phyloP scores from a whole-genome alignment of 495 filamentous ascomycete genomes.

The Penicillium canescens region DNA sequence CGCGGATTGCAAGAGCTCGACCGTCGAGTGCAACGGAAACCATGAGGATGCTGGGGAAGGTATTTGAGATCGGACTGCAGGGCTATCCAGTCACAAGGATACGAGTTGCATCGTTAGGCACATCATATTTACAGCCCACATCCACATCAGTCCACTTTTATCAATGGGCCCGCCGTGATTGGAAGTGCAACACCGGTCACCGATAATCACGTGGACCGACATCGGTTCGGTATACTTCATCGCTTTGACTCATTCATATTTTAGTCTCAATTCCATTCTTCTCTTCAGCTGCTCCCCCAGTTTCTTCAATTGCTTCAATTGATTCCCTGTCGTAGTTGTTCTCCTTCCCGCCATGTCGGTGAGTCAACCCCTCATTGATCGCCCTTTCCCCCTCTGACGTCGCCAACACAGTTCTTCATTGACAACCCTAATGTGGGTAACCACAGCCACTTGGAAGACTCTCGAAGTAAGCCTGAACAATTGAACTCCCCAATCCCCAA shows the following conservation, averaged over 20 bases:
- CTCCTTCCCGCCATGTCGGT: conserved; percentile 37
- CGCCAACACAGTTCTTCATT: conserved; percentile 69
- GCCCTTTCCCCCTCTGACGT: conserved; percentile 7
- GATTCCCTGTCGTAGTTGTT: background rate
- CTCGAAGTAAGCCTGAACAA: conserved; percentile 67
- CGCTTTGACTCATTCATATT: conserved; percentile 25
- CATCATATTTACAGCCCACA: too few relatives aligned
- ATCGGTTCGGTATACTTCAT: conserved; percentile 1
- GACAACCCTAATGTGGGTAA: conserved; percentile 89
- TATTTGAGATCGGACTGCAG: background rate
- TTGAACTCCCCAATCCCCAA: background rate
- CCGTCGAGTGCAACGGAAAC: conserved; percentile 21
- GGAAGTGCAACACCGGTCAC: conserved; percentile 16
- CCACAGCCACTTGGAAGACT: conserved; percentile 78
- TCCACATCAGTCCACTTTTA: conserved; percentile 7
- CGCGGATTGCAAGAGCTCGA: conserved; percentile 31
- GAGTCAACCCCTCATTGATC: conserved; percentile 31
- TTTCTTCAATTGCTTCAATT: background rate
- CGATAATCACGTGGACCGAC: conserved; percentile 20
- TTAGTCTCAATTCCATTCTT: conserved; percentile 1
- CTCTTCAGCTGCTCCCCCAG: background rate
- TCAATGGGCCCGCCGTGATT: conserved; percentile 18
- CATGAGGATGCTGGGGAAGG: background rate
- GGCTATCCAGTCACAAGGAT: background rate
- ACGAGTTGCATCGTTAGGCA: background rate